Evolutionary conservation across 2,329 filamentous ascomycete genomes (phyloP).

Genomic region (Aspergillus pseudoterreus): DNA sequence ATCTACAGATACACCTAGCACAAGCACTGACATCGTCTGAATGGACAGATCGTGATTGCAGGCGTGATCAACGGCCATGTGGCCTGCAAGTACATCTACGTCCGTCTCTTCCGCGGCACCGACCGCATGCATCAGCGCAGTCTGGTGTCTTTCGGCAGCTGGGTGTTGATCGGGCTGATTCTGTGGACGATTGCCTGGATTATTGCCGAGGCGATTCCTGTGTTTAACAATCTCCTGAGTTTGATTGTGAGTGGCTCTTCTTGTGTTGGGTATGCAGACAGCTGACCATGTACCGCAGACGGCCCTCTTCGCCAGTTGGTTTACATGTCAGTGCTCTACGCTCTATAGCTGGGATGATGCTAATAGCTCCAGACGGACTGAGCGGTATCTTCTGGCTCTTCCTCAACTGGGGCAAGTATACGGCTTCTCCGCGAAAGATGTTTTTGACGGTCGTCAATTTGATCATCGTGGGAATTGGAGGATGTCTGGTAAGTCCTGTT

Average conservation of each 20-base stretch:
- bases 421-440: conserved; percentile 17
- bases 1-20: no score
- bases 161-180: conserved; percentile 52
- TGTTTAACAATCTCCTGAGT: conserved; percentile 61
- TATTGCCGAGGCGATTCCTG: conserved; percentile 63
- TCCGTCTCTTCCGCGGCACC: conserved; percentile 58
- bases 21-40: background rate
- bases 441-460: conserved; percentile 13
- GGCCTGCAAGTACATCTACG: conserved; percentile 60
- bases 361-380: conserved; percentile 2
- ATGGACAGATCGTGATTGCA: conserved; percentile 55
- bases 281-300: conserved; percentile 16
- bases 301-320: conserved; percentile 61
- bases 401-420: conserved; percentile 19
- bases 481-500: conserved; percentile 6
- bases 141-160: conserved; percentile 48
- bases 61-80: conserved; percentile 66
- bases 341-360: background rate
- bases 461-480: conserved; percentile 7
- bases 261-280: background rate
- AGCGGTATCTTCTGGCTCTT: conserved; percentile 24
- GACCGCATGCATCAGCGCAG: conserved; percentile 49
- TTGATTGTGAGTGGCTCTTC: conserved; percentile 33
- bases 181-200: conserved; percentile 61
- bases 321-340: conserved; percentile 41